Evolutionary conservation across 129 eudicot species (phyloP), one percentile per base, ranked within the genome.

Genomic region (Solidago caesia): DNA sequence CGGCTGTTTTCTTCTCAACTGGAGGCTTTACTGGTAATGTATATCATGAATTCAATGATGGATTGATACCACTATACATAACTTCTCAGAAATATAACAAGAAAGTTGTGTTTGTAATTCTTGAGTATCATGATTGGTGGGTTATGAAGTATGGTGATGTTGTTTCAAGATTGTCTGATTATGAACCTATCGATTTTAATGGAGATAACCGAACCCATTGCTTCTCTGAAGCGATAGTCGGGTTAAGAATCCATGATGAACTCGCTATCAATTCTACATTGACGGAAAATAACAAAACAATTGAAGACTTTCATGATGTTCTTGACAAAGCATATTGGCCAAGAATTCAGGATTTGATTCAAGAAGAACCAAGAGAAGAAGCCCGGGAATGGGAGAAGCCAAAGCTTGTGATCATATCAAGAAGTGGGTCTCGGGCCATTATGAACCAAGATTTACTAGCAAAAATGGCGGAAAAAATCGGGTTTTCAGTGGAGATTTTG

Each of bases 71-170:
- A 8, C 82, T 95, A 16, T 95, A 87, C 87, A 89, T 95, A 21
- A 91, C 97, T 25, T 91, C 99, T 65, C 96, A 95, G 45, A 85
- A 68, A 12, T 83, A 89, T 45, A 89, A 95, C 82, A 95, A 87
- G 81, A 95, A 87, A 73, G 99, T 95, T 55, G 93, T 88, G 81
- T 91, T 91, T 66, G 99, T 95, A 46, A 87, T 95, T 73, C 88
- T 91, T 75, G 99, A 95, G 74, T 91, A 91, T 67, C 99, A 91
- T 72, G 81, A 82, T 78, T 95, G 99, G 99, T 95, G 99, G 99
- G 26, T 82, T 12, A 88, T 84, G 15, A 95, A 95, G 86, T 95
- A 95, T 25, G 90, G 78, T 0, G 92, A 91, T 60, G 85, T 95
- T 27, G 65, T 95, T 45, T 91, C 97, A 0, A 87, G 62, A 29